These are phyloP conservation scores for Hirschioporus abietinus DNA, from an alignment of 768 basidiomycete species.

Conservation along the genomic window DNA sequence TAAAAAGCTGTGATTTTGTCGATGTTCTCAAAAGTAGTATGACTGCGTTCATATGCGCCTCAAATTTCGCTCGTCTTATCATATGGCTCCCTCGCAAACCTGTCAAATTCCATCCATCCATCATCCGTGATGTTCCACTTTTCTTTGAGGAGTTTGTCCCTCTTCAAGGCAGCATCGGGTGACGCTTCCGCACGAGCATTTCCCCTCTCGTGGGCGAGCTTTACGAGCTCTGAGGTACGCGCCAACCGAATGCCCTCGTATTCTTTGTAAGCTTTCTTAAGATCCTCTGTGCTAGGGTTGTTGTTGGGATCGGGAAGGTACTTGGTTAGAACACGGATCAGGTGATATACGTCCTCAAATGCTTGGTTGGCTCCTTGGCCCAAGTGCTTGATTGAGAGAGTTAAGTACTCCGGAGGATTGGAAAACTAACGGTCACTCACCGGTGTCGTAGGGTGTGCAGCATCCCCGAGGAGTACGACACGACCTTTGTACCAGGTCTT, in stretches of 20 bases:
- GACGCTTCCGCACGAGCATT: slow-evolving; percentile 21
- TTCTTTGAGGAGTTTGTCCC: neutral
- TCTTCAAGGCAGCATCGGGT: neutral
- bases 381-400: slow-evolving; percentile 28
- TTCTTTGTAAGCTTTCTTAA: slow-evolving; percentile 27
- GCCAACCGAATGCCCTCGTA: slow-evolving; percentile 32
- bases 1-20: too few relatives aligned
- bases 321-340: slow-evolving; percentile 28
- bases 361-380: slow-evolving; percentile 44
- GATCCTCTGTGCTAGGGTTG: slow-evolving; percentile 22
- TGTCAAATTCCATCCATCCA: neutral
- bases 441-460: slow-evolving; percentile 42
- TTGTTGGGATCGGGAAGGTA: slow-evolving; percentile 24
- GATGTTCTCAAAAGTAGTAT: too few relatives aligned
- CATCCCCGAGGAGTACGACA: slow-evolving; percentile 39
- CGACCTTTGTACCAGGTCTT: slow-evolving; percentile 36
- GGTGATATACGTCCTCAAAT: slow-evolving; percentile 35
- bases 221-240: slow-evolving; percentile 31
- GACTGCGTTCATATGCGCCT: neutral
- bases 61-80: neutral
- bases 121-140: neutral
- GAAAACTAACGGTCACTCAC: slow-evolving; percentile 21
- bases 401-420: neutral
- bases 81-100: neutral
- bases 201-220: slow-evolving; percentile 29